These are phyloP conservation scores for Scleroderma bovista DNA, from an alignment of 768 basidiomycete species.

Conservation along the genomic window DNA sequence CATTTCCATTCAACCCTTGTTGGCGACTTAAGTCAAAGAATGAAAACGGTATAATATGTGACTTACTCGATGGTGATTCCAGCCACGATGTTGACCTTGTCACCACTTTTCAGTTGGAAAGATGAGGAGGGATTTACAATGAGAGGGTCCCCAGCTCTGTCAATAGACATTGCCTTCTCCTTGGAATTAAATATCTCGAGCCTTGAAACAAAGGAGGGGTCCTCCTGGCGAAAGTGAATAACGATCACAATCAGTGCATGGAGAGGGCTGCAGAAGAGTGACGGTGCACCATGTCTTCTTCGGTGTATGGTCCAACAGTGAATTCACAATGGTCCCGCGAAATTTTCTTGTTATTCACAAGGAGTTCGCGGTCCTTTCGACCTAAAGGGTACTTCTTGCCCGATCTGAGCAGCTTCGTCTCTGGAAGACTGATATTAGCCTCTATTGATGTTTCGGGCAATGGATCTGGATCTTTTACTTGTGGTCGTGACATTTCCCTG, in stretches of 20 bases:
- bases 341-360: slow-evolving; percentile 56
- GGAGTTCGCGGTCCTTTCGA: slow-evolving; percentile 47
- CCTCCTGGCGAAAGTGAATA: slow-evolving; percentile 34
- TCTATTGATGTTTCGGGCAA: slow-evolving; percentile 17
- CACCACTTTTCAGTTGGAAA: slow-evolving; percentile 48
- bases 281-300: slow-evolving; percentile 49
- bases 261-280: neutral
- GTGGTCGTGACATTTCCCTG: slow-evolving; percentile 30
- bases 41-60: neutral
- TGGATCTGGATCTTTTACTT: slow-evolving; percentile 33
- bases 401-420: slow-evolving; percentile 58
- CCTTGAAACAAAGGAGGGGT: slow-evolving; percentile 44
- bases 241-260: neutral
- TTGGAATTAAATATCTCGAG: slow-evolving; percentile 45
- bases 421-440: slow-evolving; percentile 19
- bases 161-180: slow-evolving; percentile 41
- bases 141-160: slow-evolving; percentile 29
- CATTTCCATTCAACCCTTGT: slow-evolving; percentile 47
- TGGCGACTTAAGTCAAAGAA: slow-evolving; percentile 1
- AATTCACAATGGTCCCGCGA: slow-evolving; percentile 59
- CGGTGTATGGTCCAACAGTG: slow-evolving; percentile 45
- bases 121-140: slow-evolving; percentile 34
- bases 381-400: slow-evolving; percentile 50
- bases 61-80: slow-evolving; percentile 43
- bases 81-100: slow-evolving; percentile 42